Base-by-base conservation (phyloP, 495 filamentous ascomycete species). In the Arthonia radiata region DNA sequence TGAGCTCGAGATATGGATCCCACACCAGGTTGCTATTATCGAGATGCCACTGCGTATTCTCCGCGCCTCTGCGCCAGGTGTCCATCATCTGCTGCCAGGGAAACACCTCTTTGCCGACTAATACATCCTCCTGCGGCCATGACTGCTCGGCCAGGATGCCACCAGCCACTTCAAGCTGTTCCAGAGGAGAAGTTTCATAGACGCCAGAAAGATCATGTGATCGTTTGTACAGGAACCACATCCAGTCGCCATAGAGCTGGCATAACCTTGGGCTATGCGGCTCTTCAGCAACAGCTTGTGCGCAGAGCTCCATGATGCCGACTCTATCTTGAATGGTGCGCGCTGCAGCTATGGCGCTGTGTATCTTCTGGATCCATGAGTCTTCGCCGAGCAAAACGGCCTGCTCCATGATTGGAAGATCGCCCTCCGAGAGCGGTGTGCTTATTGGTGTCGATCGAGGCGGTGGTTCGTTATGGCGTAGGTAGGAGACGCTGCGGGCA, bases 1-100 rank as follows among this genome's bases (percentile, higher is more conserved):
- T 38, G 12, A 73, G 43, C 16, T 72, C 57, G 6, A 66, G 50
- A 28, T 70, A 82, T 31, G 67, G 70, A 41, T 91, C 67, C 82
- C 82, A 97, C n/a, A 93, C 58, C 26, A 69, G 38, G 38, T 86
- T 64, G 49, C 82, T 91, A 40, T 91, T 77, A 38, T 68, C 61
- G 31, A 93, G 61, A 37, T 75, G 70, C 52, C 71, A 79, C 39
- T 71, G 64, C 9, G 78, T 86, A 14, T 71, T 67, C 25, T 75
- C 64, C 23, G 72, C 69, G 15, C 64, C 86, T 25, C 71, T 56
- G 39, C 73, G 61, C 71, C 81, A 90, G 6, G 81, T 69, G 21
- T 71, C 64, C 17, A 89, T 39, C 27, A 86, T 64, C 18, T 58
- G 56, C 23, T 82, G 69, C 49, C 71, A 61, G 16, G 59, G 67